Evolutionary conservation across 2,329 filamentous ascomycete genomes (phyloP).

Genomic region (Penicillium sp.): DNA sequence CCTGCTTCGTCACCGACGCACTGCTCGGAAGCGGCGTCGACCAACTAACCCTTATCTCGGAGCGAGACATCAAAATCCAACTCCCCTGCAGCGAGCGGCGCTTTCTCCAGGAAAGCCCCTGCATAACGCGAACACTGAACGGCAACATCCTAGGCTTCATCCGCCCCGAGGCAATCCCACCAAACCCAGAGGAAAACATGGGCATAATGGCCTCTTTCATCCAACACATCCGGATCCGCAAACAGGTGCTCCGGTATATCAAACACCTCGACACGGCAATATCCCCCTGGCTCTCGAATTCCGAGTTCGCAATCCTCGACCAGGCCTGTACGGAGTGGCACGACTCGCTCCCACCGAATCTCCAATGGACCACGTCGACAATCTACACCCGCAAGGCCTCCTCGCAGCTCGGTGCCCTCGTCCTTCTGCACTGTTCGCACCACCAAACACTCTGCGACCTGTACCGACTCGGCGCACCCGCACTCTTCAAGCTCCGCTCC

Average conservation of each 20-base stretch:
- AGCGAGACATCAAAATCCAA: slow-evolving; percentile 16
- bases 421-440: slow-evolving; percentile 14
- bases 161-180: slow-evolving; percentile 3
- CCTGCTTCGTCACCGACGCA: slow-evolving; percentile 15
- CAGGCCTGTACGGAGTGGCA: slow-evolving; percentile 16
- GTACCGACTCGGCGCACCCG: slow-evolving; percentile 14
- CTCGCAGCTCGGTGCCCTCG: slow-evolving; percentile 11
- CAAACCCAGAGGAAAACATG: slow-evolving; percentile 12
- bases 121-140: slow-evolving; percentile 12
- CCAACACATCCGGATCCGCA: slow-evolving; percentile 14
- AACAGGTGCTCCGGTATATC: slow-evolving; percentile 17
- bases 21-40: slow-evolving; percentile 20
- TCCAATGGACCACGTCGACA: slow-evolving; percentile 3
- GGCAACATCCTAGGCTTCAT: slow-evolving; percentile 5
- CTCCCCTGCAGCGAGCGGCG: slow-evolving; percentile 14
- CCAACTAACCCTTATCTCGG: slow-evolving; percentile 15
- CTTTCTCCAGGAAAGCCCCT: slow-evolving; percentile 6
- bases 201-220: slow-evolving; percentile 16
- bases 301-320: slow-evolving; percentile 14
- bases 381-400: slow-evolving; percentile 17
- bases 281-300: slow-evolving; percentile 15
- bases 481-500: slow-evolving; percentile 15
- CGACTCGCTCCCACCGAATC: slow-evolving; percentile 6
- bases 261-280: slow-evolving; percentile 17
- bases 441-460: slow-evolving; percentile 16